Base-by-base conservation (phyloP, 306 rosid genomes). In the barrel medic (Medicago truncatula) region DNA sequence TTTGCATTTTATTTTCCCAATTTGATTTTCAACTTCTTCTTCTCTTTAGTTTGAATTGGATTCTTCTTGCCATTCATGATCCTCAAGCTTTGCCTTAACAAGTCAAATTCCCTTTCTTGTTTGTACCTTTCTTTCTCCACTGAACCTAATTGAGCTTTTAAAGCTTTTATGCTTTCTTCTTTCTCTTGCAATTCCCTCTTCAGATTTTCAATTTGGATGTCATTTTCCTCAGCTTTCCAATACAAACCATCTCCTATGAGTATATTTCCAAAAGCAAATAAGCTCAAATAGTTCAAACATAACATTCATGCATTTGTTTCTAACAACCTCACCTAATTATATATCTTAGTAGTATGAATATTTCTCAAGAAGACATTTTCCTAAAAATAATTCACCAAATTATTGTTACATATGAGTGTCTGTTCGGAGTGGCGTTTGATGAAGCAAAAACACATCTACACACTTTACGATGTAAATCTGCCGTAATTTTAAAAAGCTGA, bases 1-100 rank as follows among this genome's bases (percentile, higher is more conserved):
- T 20, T 47, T 79, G 52, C 71, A 80, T 17, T 21, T 58, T 14
- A 74, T 75, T 56, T 78, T 81, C 85, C 79, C 75, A 70, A 70
- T 78, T 71, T 81, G 78, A 31, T 71, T 64, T 72, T 84, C 61
- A 81, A 76, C 40, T 77, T 66, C 78, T 68, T 78, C 78, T 68
- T 78, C 80, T 80, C 87, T 84, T 81, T 78, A 5, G 39, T 76
- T 64, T 58, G 85, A 75, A 75, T 47, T 49, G 79, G 44, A 25
- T 74, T 77, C 87, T 78, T 86, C 83, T 88, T 85, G 76, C 85
- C 88, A 81, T 74, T 87, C 86, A 95, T 84, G 58, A 95, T 95
- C 83, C 93, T 87, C 49, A 92, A 79, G 78, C 99, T 95, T 59
- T 95, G 99, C 87, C 88, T 95, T 64, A 95, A 76, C 77, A 95